These are phyloP conservation scores for Quercus bicolor DNA, from an alignment of 306 rosid genomes.

Conservation along the genomic window DNA sequence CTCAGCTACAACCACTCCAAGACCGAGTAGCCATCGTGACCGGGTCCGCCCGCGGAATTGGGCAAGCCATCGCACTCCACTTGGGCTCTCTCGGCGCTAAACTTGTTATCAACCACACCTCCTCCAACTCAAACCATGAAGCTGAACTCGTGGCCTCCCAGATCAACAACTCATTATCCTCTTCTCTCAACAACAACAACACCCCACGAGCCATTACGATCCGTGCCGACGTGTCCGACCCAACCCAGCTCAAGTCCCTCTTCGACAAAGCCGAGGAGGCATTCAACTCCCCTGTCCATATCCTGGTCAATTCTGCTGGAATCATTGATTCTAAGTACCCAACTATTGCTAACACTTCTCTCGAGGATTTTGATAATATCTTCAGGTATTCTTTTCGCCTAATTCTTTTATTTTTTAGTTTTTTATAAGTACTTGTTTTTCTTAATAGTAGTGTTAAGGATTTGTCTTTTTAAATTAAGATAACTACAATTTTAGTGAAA, in stretches of 20 bases:
- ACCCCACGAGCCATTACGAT: constrained; percentile 33
- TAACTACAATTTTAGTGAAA: not conserved
- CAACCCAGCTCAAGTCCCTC: constrained; percentile 39
- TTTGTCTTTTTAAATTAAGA: too few species aligned
- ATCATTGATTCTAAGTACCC: constrained; percentile 28
- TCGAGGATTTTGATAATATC: constrained; percentile 37
- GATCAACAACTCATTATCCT: constrained; percentile 17
- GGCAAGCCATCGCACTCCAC: constrained; percentile 47
- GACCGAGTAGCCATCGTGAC: constrained; percentile 52
- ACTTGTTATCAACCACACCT: constrained; percentile 44
- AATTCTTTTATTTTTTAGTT: too few species aligned
- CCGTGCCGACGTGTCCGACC: constrained; percentile 50
- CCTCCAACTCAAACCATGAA: constrained; percentile 40
- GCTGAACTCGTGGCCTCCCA: constrained; percentile 39
- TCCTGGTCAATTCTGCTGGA: constrained; percentile 53
- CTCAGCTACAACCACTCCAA: constrained; percentile 17
- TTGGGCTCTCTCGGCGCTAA: constrained; percentile 46
- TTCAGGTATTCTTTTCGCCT: constrained; percentile 3
- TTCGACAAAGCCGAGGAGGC: constrained; percentile 44
- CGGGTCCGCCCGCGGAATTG: constrained; percentile 60
- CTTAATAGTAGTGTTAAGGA: too few species aligned
- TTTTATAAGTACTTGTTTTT: too few species aligned
- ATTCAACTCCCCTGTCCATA: constrained; percentile 40
- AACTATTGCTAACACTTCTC: constrained; percentile 23
- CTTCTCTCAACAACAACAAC: not conserved